Conservation (phyloP, 2,329 filamentous ascomycete species). For the Botryotinia globosa region DNA sequence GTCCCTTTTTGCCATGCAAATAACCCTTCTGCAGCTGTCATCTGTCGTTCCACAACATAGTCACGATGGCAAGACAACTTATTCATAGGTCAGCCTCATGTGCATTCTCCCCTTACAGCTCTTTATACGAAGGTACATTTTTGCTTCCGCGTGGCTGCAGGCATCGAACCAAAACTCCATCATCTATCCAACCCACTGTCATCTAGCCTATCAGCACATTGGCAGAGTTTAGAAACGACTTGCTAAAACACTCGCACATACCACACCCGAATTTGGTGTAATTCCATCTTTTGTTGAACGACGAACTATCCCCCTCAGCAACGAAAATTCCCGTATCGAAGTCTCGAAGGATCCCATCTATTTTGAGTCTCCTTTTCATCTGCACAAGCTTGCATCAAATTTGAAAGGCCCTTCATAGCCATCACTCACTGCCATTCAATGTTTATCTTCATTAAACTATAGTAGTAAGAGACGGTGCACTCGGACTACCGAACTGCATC, state of each 20-base stretch:
- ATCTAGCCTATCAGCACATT: not conserved
- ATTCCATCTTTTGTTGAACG: constrained; percentile 9
- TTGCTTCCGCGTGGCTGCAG: constrained; percentile 21
- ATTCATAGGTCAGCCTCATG: constrained; percentile 23
- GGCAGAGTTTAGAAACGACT: constrained; percentile 4
- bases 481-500: constrained; percentile 35
- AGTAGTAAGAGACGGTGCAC: constrained; percentile 17
- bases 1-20: constrained; percentile 18
- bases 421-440: not conserved
- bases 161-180: constrained; percentile 16
- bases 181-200: constrained; percentile 14
- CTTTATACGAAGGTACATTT: constrained; percentile 22
- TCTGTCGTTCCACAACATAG: constrained; percentile 20
- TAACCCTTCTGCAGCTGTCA: constrained; percentile 22
- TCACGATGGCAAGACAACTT: constrained; percentile 22
- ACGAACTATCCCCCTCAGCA: not conserved
- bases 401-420: not conserved
- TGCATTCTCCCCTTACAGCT: constrained; percentile 13
- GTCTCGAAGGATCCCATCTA: not conserved
- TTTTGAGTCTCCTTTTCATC: not conserved
- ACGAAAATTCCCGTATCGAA: not conserved
- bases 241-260: constrained; percentile 8
- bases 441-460: not conserved
- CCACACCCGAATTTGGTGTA: constrained; percentile 17
- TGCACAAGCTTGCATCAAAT: not conserved